Percentiles rank a stretch among this genome's conserved stretches.
These are phyloP conservation scores for Arachis hypogaea DNA, from an alignment of 306 rosid species.

Conservation along the genomic window DNA sequence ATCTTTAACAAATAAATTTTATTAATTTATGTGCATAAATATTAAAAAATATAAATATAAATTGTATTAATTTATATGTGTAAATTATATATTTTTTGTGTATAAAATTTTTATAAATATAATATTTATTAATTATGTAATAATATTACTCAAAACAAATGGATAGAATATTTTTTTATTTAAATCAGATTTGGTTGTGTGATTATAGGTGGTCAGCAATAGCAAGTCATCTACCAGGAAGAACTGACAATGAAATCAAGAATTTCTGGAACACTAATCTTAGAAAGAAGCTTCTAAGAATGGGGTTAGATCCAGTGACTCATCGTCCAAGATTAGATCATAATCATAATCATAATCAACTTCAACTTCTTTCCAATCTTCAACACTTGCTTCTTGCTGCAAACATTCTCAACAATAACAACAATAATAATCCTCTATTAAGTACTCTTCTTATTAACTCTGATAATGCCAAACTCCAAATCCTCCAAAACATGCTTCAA, in stretches of 20 bases:
- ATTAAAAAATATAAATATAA: too few relatives aligned
- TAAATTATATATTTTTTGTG: too few relatives aligned
- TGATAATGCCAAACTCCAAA: conserved; percentile 54
- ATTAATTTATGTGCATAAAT: too few relatives aligned
- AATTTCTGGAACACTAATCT: conserved; percentile 86
- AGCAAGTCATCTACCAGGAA: conserved; percentile 81
- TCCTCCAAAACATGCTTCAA: conserved; percentile 57
- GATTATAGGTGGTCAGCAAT: conserved; percentile 73
- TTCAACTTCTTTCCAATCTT: conserved; percentile 50
- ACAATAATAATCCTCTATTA: conserved; percentile 38
- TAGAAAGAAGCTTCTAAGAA: conserved; percentile 71
- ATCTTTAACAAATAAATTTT: too few relatives aligned
- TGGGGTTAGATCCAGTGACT: conserved; percentile 81
- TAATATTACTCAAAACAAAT: too few relatives aligned
- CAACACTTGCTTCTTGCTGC: conserved; percentile 57
- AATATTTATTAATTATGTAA: too few relatives aligned
- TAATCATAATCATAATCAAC: conserved; percentile 1
- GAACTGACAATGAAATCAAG: conserved; percentile 85
- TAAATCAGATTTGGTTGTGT: neutral
- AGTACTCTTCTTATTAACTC: conserved; percentile 44
- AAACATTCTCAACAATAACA: conserved; percentile 36
- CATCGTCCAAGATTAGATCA: conserved; percentile 62
- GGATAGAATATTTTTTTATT: too few relatives aligned
- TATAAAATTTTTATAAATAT: too few relatives aligned
- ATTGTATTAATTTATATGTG: too few relatives aligned